Conservation (phyloP, 2,329 filamentous ascomycete species). For the Tolypocladium guangdongense region DNA sequence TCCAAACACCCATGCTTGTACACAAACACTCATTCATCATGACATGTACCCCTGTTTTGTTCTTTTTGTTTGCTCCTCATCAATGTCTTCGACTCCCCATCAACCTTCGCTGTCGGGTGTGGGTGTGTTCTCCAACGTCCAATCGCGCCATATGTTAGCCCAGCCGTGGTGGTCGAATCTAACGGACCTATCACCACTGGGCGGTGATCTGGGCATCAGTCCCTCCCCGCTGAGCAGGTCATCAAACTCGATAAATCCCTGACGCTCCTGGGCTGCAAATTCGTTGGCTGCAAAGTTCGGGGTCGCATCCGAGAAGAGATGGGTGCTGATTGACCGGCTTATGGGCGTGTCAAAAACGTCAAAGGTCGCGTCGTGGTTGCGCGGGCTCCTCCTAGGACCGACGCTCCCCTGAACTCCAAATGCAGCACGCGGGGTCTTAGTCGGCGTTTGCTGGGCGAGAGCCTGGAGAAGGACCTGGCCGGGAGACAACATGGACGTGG, state of each 20-base stretch:
- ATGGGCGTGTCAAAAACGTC: conserved; percentile 44
- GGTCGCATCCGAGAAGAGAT: conserved; percentile 49
- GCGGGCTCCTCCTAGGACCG: conserved; percentile 32
- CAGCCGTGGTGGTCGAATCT: conserved; percentile 20
- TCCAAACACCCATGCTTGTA: conserved; percentile 1
- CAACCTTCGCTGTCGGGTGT: not conserved
- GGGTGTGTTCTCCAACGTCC: conserved; percentile 11
- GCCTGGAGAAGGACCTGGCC: conserved; percentile 20
- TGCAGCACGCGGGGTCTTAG: conserved; percentile 26
- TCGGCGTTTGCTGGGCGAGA: conserved; percentile 34
- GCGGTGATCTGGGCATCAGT: conserved; percentile 37
- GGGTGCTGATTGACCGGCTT: conserved; percentile 46
- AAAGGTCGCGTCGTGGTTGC: conserved; percentile 25
- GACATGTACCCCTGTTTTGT: not conserved
- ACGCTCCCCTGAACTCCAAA: conserved; percentile 17
- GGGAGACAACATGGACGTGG: conserved; percentile 32
- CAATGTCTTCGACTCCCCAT: not conserved
- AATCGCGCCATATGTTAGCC: conserved; percentile 17
- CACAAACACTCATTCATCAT: not conserved
- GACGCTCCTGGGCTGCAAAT: not conserved
- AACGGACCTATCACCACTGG: conserved; percentile 15
- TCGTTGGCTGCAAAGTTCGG: conserved; percentile 26
- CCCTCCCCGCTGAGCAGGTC: conserved; percentile 36
- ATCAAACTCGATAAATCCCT: conserved; percentile 32
- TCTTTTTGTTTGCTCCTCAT: not conserved